Percentiles rank a stretch among this genome's conserved stretches.
These are phyloP conservation scores for Perkinsela sp. DNA, from an alignment of 208 protist species.

Conservation along the genomic window DNA sequence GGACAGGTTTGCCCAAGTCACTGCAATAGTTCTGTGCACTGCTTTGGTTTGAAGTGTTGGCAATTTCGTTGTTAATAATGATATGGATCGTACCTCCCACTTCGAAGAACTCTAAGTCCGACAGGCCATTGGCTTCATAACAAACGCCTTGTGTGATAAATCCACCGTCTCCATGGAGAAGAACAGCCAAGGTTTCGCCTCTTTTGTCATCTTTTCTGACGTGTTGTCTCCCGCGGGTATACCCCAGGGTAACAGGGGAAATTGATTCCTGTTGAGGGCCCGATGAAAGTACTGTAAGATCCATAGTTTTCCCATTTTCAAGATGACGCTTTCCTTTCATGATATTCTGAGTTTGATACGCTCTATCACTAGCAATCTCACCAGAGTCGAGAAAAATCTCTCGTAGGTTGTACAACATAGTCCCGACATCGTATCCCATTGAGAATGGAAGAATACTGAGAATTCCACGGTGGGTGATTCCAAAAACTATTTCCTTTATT, in stretches of 20 bases:
- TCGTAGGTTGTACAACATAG: background rate
- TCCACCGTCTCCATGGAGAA: constrained; percentile 89
- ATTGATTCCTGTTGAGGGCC: constrained; percentile 94
- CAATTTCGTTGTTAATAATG: constrained; percentile 93
- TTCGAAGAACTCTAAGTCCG: constrained; percentile 68
- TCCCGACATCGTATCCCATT: background rate
- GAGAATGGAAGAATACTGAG: constrained; percentile 70
- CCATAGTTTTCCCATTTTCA: constrained; percentile 39
- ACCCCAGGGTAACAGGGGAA: constrained; percentile 88
- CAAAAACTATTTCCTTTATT: constrained; percentile 66
- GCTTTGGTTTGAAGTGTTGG: constrained; percentile 82
- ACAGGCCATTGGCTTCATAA: constrained; percentile 84
- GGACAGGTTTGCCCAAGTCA: constrained; percentile 77
- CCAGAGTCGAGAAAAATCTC: background rate
- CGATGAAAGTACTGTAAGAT: constrained; percentile 85
- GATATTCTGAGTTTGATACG: background rate
- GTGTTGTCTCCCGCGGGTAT: constrained; percentile 73
- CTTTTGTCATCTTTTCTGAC: constrained; percentile 32
- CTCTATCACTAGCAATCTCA: background rate
- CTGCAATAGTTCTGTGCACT: constrained; percentile 81
- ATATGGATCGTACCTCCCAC: constrained; percentile 91
- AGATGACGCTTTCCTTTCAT: constrained; percentile 3
- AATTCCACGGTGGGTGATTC: constrained; percentile 89
- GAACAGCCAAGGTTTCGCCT: constrained; percentile 31
- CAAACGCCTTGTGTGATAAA: constrained; percentile 83